These are phyloP conservation scores for Plasmodium berghei DNA, from an alignment of 169 alveolate species.

Conservation along the genomic window DNA sequence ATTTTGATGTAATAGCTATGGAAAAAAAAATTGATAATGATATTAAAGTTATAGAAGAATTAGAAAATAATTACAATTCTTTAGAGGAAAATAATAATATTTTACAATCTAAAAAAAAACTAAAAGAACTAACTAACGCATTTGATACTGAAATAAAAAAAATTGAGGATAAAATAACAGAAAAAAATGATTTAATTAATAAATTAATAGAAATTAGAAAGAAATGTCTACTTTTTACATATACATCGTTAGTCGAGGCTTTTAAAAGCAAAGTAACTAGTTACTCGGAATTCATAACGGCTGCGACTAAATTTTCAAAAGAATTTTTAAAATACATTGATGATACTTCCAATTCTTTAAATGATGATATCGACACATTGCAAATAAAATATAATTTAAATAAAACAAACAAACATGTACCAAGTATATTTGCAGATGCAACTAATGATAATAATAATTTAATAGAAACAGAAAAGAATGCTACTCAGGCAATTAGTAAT, in stretches of 20 bases:
- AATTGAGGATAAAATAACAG: not conserved
- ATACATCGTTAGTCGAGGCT: not conserved
- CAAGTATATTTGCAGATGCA: not conserved
- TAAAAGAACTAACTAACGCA: not conserved
- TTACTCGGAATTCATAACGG: not conserved
- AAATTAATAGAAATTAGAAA: not conserved
- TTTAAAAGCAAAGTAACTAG: not conserved
- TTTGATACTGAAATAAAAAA: not conserved
- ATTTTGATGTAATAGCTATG: not conserved
- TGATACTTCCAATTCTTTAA: not conserved
- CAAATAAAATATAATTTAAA: not conserved
- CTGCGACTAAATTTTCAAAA: not conserved
- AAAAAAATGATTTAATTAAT: not conserved
- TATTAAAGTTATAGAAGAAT: not conserved
- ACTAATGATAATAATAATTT: not conserved
- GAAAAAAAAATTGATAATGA: not conserved
- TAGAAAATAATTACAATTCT: not conserved
- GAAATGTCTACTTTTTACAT: not conserved
- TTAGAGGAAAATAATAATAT: not conserved
- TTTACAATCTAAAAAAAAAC: not conserved
- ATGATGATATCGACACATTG: constrained; percentile 5
- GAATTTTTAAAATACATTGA: not conserved
- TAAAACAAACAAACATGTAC: not conserved
- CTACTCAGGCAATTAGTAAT: too few relatives aligned
- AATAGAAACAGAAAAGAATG: not conserved